phyloP scores from a whole-genome alignment of 75 land plant genomes.

The Selaginella moellendorffii region DNA sequence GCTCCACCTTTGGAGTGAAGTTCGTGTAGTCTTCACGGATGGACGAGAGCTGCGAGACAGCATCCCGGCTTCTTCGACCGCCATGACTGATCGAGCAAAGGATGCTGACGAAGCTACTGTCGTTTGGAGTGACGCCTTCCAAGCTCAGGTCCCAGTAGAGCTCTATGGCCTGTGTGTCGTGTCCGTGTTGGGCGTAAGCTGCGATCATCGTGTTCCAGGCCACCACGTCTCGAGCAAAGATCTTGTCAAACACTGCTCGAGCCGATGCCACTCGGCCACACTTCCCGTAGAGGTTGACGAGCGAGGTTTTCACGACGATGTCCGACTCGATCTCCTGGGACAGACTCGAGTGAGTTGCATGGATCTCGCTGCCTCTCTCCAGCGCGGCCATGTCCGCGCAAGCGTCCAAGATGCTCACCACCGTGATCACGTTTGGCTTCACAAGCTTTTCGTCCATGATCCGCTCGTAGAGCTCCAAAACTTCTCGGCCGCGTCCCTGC shows the following conservation, averaged over 20 bases:
- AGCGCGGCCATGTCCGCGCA: not conserved
- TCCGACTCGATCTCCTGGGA: no score
- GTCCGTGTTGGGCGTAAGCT: not conserved
- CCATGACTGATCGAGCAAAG: not conserved
- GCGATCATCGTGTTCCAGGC: conserved; percentile 4
- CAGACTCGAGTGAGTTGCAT: not conserved
- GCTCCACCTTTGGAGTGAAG: not conserved
- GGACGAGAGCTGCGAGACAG: not conserved
- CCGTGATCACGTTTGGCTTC: not conserved
- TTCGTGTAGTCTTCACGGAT: not conserved
- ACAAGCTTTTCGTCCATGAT: not conserved
- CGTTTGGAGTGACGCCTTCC: not conserved
- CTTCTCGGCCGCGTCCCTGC: not conserved
- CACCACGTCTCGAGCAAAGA: not conserved
- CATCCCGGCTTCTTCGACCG: not conserved
- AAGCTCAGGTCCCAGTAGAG: not conserved
- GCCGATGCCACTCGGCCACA: not conserved
- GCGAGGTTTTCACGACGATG: not conserved
- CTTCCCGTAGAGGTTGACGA: conserved; percentile 7
- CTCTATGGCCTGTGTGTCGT: not conserved
- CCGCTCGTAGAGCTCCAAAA: not conserved
- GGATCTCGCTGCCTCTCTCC: not conserved
- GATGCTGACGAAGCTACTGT: not conserved
- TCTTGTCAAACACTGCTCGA: not conserved
- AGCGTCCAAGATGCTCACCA: not conserved